Base-by-base conservation (phyloP, 345 rosid species). In the Carallia pectinifolia region DNA sequence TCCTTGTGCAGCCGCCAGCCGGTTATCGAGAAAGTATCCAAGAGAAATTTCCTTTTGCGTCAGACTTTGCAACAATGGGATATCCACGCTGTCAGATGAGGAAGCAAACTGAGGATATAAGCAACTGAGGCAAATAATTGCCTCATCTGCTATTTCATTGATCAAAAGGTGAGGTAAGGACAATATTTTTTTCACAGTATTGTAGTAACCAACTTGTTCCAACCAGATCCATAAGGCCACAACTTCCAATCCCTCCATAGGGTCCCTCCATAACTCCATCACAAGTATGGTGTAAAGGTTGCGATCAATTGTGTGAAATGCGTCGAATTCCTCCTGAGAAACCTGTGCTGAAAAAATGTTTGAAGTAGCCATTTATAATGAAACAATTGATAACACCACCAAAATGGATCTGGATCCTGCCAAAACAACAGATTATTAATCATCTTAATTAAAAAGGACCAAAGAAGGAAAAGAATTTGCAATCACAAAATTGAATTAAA, bases 151-250 rank as follows among this genome's bases (percentile, higher is more conserved):
- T 1, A 89, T 47, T 18, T 83, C 85, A 63, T 53, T 73, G 1
- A 85, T 62, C 13, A 87, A 6, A 6, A 60, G 16, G 6, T 5
- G 6, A 34, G 88, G 87, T 30, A 83, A 69, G 30, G 85, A 55
- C 27, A 85, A 18, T 36, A 81, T 77, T 27, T 77, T 83, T 52
- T 66, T 19, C 1, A 86, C 80, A 3, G 78, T 29, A 3, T 67
- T 3, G 7, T 4, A 47, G 38, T 59, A 76, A 19, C 88, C 84
- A 6, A 58, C 61, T 37, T 79, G 59, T 69, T 89, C 94, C 39
- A 85, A 66, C 94, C 91, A 85, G 2, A 86, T 59, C 82, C 81
- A 85, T 3, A 87, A 37, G 33, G 85, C 91, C 52, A 87, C 48
- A 4, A 81, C 59, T 1, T 79, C 77, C 76, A 86, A 58, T 0